Conservation (phyloP, 306 rosid species). For the Medicago lupulina region DNA sequence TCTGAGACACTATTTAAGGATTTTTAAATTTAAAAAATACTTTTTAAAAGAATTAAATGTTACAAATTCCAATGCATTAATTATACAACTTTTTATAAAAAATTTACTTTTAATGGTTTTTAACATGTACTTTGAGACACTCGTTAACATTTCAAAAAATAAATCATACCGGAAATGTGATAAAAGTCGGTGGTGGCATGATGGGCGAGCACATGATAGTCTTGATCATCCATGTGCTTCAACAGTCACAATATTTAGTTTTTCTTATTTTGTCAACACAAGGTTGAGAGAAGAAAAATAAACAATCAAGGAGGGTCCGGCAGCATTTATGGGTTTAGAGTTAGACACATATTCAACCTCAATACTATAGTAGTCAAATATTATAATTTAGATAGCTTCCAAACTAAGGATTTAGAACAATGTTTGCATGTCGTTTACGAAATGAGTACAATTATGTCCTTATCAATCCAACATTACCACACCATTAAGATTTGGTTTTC, state of each 20-base stretch:
- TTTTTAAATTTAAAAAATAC: no score
- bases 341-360: background rate
- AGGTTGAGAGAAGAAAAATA: background rate
- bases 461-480: background rate
- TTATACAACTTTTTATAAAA: no score
- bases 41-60: no score
- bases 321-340: background rate
- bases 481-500: slow-evolving; percentile 36
- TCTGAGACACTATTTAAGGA: no score
- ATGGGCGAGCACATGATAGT: background rate
- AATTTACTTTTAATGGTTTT: no score
- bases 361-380: background rate
- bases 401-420: slow-evolving; percentile 8
- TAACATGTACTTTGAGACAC: no score
- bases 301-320: background rate
- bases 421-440: background rate
- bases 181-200: background rate
- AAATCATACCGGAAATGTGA: background rate
- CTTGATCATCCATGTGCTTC: slow-evolving; percentile 14
- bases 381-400: slow-evolving; percentile 11
- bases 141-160: background rate
- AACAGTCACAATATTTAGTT: background rate
- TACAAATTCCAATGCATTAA: no score
- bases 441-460: background rate
- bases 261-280: background rate